Evolutionary conservation across 345 rosid species (phyloP).

Genomic region (Salix udensis): DNA sequence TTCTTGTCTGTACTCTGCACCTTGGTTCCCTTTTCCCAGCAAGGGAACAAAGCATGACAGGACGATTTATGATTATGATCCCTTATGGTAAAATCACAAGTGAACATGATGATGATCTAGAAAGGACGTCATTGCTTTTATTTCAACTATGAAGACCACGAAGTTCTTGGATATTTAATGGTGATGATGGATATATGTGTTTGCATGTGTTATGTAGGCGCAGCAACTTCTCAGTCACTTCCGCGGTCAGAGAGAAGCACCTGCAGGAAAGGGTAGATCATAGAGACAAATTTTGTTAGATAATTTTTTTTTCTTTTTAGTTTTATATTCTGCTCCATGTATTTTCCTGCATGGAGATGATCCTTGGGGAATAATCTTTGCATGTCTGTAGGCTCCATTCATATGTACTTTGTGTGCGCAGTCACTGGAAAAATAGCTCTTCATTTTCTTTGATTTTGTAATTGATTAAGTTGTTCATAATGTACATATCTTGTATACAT

Average conservation of each 20-base stretch:
- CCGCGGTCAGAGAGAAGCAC: slow-evolving; percentile 75
- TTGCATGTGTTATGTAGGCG: slow-evolving; percentile 50
- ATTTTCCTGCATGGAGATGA: slow-evolving; percentile 4
- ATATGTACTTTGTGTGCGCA: slow-evolving; percentile 23
- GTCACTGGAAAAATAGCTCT: not conserved
- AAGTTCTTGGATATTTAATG: not conserved
- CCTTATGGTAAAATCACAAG: not conserved
- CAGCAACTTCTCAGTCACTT: slow-evolving; percentile 93
- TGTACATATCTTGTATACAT: slow-evolving; percentile 42
- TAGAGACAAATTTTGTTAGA: slow-evolving; percentile 20
- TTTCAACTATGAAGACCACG: not conserved
- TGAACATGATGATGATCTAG: too few relatives aligned
- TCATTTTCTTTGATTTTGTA: not conserved
- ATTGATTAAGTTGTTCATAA: slow-evolving; percentile 10
- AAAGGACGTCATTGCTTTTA: not conserved
- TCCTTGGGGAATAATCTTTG: slow-evolving; percentile 1
- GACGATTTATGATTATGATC: not conserved
- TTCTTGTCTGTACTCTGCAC: not conserved
- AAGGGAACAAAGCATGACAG: not conserved
- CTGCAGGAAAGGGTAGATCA: slow-evolving; percentile 52
- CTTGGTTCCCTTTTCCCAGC: not conserved
- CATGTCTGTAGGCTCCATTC: slow-evolving; percentile 13
- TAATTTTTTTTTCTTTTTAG: slow-evolving; percentile 5
- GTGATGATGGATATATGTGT: slow-evolving; percentile 13
- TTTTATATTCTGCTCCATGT: slow-evolving; percentile 9